A percentile compares a stretch with the other conserved stretches of the same genome.
phyloP scores from a whole-genome alignment of 352 stramenopile genomes.

The Pythium aquatile region DNA sequence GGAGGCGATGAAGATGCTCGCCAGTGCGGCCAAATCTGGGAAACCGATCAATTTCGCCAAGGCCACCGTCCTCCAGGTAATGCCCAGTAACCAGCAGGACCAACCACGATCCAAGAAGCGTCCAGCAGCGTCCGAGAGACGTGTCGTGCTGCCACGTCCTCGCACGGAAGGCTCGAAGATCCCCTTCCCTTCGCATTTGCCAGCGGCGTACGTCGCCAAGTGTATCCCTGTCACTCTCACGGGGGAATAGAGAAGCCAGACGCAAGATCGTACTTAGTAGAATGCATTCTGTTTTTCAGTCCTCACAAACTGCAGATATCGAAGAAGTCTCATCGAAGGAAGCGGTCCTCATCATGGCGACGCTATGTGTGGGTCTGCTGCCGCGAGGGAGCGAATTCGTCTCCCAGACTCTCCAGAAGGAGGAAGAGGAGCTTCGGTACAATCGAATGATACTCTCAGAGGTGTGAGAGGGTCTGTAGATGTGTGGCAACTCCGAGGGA shows the following conservation, averaged over 20 bases:
- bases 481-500: not conserved
- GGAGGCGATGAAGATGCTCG: slow-evolving; percentile 44
- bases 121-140: slow-evolving; percentile 5
- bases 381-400: slow-evolving; percentile 35
- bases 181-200: slow-evolving; percentile 18
- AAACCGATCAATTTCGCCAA: slow-evolving; percentile 15
- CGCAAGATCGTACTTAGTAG: slow-evolving; percentile 17
- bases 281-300: not conserved
- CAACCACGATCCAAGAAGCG: slow-evolving; percentile 10
- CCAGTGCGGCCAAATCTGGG: slow-evolving; percentile 26
- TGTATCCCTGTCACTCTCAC: slow-evolving; percentile 25
- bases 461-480: slow-evolving; percentile 23
- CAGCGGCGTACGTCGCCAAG: slow-evolving; percentile 20
- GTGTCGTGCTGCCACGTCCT: slow-evolving; percentile 18
- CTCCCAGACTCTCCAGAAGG: slow-evolving; percentile 35
- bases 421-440: slow-evolving; percentile 44
- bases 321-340: slow-evolving; percentile 9
- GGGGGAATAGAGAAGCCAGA: slow-evolving; percentile 14
- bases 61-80: slow-evolving; percentile 12
- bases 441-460: slow-evolving; percentile 44
- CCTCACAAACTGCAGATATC: slow-evolving; percentile 8
- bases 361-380: slow-evolving; percentile 31
- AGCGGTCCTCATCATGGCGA: not conserved
- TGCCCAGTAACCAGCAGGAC: not conserved
- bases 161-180: slow-evolving; percentile 29